These are phyloP conservation scores for Coemansia sp. DNA, from an alignment of 192 early-diverging fungal genomes.

Conservation along the genomic window DNA sequence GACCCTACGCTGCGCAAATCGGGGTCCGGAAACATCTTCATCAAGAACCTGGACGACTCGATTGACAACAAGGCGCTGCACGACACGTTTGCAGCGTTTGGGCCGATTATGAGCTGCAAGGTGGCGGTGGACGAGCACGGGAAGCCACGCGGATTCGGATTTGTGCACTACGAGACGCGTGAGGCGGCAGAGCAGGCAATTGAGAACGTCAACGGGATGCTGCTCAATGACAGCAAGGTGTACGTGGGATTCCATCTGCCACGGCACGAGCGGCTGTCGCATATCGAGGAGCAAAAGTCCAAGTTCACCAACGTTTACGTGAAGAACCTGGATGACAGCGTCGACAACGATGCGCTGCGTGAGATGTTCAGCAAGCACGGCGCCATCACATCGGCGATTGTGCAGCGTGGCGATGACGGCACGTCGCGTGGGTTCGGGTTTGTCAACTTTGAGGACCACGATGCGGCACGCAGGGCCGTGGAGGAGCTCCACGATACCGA, in stretches of 20 bases:
- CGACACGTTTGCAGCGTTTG: slow-evolving; percentile 98
- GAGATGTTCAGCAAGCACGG: slow-evolving; percentile 81
- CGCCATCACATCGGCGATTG: slow-evolving; percentile 76
- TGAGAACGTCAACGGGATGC: slow-evolving; percentile 98
- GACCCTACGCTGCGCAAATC: slow-evolving; percentile 92
- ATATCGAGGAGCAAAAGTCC: slow-evolving; percentile 82
- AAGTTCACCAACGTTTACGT: slow-evolving; percentile 99
- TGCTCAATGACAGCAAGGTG: slow-evolving; percentile 98
- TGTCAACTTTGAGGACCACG: slow-evolving; percentile 93
- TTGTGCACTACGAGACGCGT: slow-evolving; percentile 96
- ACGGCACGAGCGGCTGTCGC: slow-evolving; percentile 88
- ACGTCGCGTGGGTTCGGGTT: slow-evolving; percentile 94
- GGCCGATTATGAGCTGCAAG: slow-evolving; percentile 97
- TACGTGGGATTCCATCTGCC: slow-evolving; percentile 91
- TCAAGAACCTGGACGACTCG: slow-evolving; percentile 96
- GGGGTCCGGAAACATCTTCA: slow-evolving; percentile 97
- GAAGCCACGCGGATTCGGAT: slow-evolving; percentile 92
- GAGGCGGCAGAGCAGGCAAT: slow-evolving; percentile 95
- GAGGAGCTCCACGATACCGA: slow-evolving; percentile 94
- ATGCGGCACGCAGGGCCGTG: slow-evolving; percentile 84
- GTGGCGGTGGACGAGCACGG: slow-evolving; percentile 81
- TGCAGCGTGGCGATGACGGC: slow-evolving; percentile 78
- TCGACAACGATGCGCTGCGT: slow-evolving; percentile 77
- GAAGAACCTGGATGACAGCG: slow-evolving; percentile 87
- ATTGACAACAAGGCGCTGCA: slow-evolving; percentile 99